These are phyloP conservation scores for Mycena pura DNA, from an alignment of 768 basidiomycete species.

Conservation along the genomic window DNA sequence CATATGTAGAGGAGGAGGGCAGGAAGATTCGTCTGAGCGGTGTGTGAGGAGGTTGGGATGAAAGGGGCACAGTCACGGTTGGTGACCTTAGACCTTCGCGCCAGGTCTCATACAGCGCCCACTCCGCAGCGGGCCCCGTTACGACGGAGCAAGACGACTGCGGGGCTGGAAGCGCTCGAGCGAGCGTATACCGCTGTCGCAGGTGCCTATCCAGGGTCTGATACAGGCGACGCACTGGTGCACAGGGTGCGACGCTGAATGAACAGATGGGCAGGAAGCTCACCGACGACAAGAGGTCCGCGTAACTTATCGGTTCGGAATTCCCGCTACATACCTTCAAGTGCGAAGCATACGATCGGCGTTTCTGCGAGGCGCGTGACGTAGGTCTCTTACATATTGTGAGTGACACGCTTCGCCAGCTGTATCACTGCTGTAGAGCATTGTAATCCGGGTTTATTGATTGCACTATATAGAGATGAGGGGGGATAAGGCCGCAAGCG, in stretches of 20 bases:
- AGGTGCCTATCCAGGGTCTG: constrained; percentile 56
- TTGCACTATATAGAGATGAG: too few relatives aligned
- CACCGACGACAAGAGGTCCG: background rate
- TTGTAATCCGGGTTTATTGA: too few relatives aligned
- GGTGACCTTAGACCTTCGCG: constrained; percentile 1
- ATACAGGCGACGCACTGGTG: constrained; percentile 49
- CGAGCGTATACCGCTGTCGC: constrained; percentile 53
- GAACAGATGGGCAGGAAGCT: constrained; percentile 51
- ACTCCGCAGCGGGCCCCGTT: constrained; percentile 31
- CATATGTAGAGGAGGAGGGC: too few relatives aligned
- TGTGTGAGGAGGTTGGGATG: too few relatives aligned
- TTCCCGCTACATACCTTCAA: too few relatives aligned
- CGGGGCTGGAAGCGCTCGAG: constrained; percentile 51
- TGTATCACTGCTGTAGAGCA: constrained; percentile 8
- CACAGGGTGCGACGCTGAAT: constrained; percentile 52
- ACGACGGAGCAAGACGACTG: constrained; percentile 46
- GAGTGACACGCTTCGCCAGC: background rate
- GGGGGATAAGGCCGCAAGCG: too few relatives aligned
- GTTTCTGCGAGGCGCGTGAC: too few relatives aligned
- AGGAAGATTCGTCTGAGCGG: too few relatives aligned
- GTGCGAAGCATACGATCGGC: too few relatives aligned
- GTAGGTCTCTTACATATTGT: background rate
- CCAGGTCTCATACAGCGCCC: constrained; percentile 11
- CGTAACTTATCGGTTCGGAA: too few relatives aligned
- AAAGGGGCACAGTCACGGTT: too few relatives aligned